Base-by-base conservation (phyloP, 768 basidiomycete genomes). In the Podaxis sp. region DNA sequence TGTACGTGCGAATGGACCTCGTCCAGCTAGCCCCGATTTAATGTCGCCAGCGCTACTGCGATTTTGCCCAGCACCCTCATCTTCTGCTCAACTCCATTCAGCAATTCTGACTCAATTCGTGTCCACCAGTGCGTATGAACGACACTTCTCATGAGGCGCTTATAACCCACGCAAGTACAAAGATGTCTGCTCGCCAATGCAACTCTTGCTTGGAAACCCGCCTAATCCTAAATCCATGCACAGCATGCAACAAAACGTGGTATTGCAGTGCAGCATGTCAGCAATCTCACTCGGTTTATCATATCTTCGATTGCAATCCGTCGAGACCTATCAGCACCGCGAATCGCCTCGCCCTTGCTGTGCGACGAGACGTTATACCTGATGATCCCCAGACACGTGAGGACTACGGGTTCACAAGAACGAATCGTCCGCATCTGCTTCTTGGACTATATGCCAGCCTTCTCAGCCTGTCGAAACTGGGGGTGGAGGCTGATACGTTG, bases 181-280 rank as follows among this genome's bases (percentile, higher is more conserved):
- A 33, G 33, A 61, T 78, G 44, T 20, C 15, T 20, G 5, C n/a
- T 20, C 44, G 5, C 3, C 4, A 20, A 22, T 52, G 50, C 13
- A 52, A 17, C 12, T 20, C 5, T 8, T 59, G 58, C 30, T 33
- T 17, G 17, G 15, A 37, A 15, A 37, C 30, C 36, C 12, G 10
- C 24, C n/a, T n/a, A n/a, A n/a, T n/a, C 11, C 58, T 30, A 10
- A 52, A 59, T 28, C 37, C 6, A 41, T 75, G 74, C 55, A 26
- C 65, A 20, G 70, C 67, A 6, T 74, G 72, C 61, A 62, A 59
- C 33, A 66, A 64, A 28, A 68, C 62, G 8, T 75, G 73, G 74
- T 78, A 78, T 55, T 79, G 77, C 70, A 71, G 67, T 49, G 30
- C 58, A 44, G n/a, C 56, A 24, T 77, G 75, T 58, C 78, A 79